Conservation (phyloP, 495 filamentous ascomycete species). For the Tuber borchii region DNA sequence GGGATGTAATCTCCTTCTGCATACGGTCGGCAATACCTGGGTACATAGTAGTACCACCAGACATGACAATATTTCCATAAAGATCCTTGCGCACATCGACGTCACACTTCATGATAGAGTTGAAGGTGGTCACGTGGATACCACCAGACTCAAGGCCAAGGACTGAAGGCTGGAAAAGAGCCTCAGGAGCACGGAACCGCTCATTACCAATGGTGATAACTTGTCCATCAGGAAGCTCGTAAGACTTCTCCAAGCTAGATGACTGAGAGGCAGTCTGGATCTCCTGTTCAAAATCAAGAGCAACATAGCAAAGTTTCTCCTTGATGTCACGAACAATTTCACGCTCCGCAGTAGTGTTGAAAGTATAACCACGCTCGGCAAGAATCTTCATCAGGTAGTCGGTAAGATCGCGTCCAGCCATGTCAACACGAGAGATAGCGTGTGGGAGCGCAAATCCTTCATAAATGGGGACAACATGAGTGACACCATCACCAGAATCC, state of each 20-base stretch:
- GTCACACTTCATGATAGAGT: constrained; percentile 94
- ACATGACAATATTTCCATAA: constrained; percentile 94
- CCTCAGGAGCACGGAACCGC: constrained; percentile 91
- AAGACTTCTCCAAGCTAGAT: constrained; percentile 98
- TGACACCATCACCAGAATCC: constrained; percentile 93
- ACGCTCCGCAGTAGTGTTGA: constrained; percentile 97
- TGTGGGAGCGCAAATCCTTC: constrained; percentile 96
- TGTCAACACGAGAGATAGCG: constrained; percentile 90
- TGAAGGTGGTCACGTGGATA: constrained; percentile 94
- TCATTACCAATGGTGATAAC: constrained; percentile 98
- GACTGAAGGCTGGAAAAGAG: constrained; percentile 94
- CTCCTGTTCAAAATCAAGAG: constrained; percentile 96
- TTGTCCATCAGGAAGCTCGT: constrained; percentile 98
- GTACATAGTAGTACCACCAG: constrained; percentile 92
- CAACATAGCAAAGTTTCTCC: constrained; percentile 88
- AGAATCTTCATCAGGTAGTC: constrained; percentile 89
- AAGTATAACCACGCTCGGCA: constrained; percentile 84
- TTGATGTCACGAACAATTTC: constrained; percentile 96
- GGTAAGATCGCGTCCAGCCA: constrained; percentile 95
- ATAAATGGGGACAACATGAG: constrained; percentile 94
- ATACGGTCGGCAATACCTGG: constrained; percentile 99
- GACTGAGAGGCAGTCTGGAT: constrained; percentile 98
- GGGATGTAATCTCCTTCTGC: constrained; percentile 99
- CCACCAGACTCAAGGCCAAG: constrained; percentile 96
- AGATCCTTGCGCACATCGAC: constrained; percentile 90